phyloP scores from a whole-genome alignment of 2,329 filamentous ascomycete genomes.

The Neospermospora avenae region DNA sequence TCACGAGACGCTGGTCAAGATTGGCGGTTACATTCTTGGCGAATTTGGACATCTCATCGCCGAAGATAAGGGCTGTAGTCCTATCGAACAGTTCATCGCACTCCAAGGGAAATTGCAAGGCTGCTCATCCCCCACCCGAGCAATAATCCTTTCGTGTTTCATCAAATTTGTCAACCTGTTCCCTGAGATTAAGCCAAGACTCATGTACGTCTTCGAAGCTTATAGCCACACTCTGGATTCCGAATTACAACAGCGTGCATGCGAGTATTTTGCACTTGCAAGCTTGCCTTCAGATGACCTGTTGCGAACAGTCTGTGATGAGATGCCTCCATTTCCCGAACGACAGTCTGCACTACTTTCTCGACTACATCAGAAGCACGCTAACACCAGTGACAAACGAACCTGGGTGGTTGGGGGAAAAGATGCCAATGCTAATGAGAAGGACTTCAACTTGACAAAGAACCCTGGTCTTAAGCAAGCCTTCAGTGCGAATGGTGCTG shows the following conservation, averaged over 20 bases:
- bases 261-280: slow-evolving; percentile 86
- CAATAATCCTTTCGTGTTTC: slow-evolving; percentile 92
- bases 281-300: slow-evolving; percentile 86
- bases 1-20: slow-evolving; percentile 96
- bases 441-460: slow-evolving; percentile 77
- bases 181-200: slow-evolving; percentile 94
- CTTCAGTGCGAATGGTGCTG: slow-evolving; percentile 60
- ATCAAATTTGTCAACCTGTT: slow-evolving; percentile 98
- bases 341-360: slow-evolving; percentile 88
- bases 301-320: slow-evolving; percentile 89
- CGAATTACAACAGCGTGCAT: slow-evolving; percentile 92
- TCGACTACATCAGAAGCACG: slow-evolving; percentile 89
- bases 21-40: slow-evolving; percentile 91
- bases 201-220: slow-evolving; percentile 82
- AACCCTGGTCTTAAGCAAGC: slow-evolving; percentile 80
- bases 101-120: slow-evolving; percentile 85
- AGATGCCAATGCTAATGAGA: slow-evolving; percentile 79
- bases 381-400: slow-evolving; percentile 86
- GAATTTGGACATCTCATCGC: slow-evolving; percentile 97
- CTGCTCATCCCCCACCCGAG: slow-evolving; percentile 84
- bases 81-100: slow-evolving; percentile 94
- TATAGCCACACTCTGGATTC: slow-evolving; percentile 95
- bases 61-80: slow-evolving; percentile 86
- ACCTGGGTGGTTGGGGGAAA: slow-evolving; percentile 98
- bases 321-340: slow-evolving; percentile 98